phyloP scores from a whole-genome alignment of 805 yeast species.

The Yarrowia sp. region DNA sequence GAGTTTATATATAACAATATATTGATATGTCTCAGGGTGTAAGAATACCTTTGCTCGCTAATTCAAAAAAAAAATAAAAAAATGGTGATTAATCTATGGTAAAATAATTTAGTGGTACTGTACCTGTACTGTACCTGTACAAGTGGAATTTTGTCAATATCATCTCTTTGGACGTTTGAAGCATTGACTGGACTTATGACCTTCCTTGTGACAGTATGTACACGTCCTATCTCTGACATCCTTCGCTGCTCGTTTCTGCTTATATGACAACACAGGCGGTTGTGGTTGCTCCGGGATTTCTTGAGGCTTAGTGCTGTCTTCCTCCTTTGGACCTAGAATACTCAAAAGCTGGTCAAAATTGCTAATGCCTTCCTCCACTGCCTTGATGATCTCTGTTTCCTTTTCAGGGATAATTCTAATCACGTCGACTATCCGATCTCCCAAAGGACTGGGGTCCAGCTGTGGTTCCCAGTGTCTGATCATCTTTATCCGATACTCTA shows the following conservation, averaged over 20 bases:
- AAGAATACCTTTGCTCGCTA: too few species aligned
- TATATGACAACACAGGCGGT: not conserved
- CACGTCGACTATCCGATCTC: not conserved
- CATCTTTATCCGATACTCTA: constrained; percentile 4
- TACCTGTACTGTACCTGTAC: too few species aligned
- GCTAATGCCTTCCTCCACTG: not conserved
- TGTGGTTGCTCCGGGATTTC: not conserved
- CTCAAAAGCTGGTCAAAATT: constrained; percentile 1
- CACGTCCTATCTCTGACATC: constrained; percentile 9
- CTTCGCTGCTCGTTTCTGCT: constrained; percentile 18
- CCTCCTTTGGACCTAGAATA: not conserved
- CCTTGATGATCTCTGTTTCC: constrained; percentile 3
- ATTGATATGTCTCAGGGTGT: too few species aligned
- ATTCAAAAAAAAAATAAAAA: too few species aligned
- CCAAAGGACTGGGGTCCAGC: constrained; percentile 17
- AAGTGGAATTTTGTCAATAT: too few species aligned
- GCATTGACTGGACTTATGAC: constrained; percentile 14
- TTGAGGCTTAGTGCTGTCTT: not conserved
- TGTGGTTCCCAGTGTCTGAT: constrained; percentile 12
- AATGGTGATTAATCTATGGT: too few species aligned
- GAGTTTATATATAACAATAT: too few species aligned
- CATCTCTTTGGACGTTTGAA: constrained; percentile 14
- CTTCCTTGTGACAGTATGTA: constrained; percentile 7
- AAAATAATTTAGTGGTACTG: not conserved
- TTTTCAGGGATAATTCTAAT: constrained; percentile 2